A percentile compares a stretch with the other conserved stretches of the same genome.
These are phyloP conservation scores for Linaria vulgaris DNA, from an alignment of 257 asterid species.

Conservation along the genomic window DNA sequence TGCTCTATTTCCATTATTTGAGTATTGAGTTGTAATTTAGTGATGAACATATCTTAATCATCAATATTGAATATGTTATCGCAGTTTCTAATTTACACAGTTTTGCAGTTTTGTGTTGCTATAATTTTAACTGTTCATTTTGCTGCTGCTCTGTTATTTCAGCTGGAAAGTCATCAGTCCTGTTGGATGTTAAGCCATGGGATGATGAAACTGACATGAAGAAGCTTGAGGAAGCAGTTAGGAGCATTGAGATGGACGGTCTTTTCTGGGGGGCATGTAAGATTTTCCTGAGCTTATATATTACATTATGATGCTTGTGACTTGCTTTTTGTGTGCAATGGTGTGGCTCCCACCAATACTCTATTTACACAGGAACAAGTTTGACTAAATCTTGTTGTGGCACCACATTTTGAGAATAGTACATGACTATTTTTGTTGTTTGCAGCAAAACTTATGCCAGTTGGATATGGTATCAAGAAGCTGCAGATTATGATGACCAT, in stretches of 20 bases:
- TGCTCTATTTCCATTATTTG: no score
- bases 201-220: conserved; percentile 99
- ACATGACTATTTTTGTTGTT: not conserved
- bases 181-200: conserved; percentile 86
- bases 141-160: conserved; percentile 10
- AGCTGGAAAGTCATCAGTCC: conserved; percentile 69
- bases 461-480: conserved; percentile 80
- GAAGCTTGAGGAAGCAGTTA: conserved; percentile 88
- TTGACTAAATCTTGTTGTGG: not conserved
- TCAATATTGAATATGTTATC: not conserved
- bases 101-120: not conserved
- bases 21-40: no score
- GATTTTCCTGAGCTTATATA: conserved; percentile 14
- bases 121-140: not conserved
- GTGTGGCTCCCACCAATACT: not conserved
- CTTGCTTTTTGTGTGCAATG: not conserved
- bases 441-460: conserved; percentile 63
- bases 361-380: not conserved
- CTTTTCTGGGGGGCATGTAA: conserved; percentile 89
- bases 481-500: conserved; percentile 73
- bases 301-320: not conserved
- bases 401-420: not conserved
- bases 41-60: not conserved
- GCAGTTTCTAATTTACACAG: not conserved
- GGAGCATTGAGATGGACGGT: conserved; percentile 74